phyloP scores from a whole-genome alignment of 108 stramenopile species.

The Pseudonitzschia multistriata region DNA sequence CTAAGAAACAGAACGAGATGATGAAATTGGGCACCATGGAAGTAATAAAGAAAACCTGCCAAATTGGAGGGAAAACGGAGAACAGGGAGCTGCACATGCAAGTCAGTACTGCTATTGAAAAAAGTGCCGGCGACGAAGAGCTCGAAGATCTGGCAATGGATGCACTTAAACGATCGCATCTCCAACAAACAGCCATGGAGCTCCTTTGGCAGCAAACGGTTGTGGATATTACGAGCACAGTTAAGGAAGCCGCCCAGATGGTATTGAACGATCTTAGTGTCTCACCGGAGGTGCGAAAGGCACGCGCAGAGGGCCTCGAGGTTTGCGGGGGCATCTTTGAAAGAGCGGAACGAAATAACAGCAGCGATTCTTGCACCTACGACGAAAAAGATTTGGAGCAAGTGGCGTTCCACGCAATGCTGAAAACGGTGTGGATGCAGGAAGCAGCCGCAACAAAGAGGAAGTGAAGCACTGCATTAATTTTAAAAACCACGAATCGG shows the following conservation, averaged over 20 bases:
- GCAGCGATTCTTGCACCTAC: slow-evolving; percentile 26
- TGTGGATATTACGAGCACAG: slow-evolving; percentile 73
- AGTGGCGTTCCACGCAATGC: slow-evolving; percentile 63
- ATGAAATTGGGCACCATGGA: slow-evolving; percentile 39
- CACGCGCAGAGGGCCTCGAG: slow-evolving; percentile 53
- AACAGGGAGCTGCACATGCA: slow-evolving; percentile 37
- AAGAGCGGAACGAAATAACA: slow-evolving; percentile 5
- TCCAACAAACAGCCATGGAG: slow-evolving; percentile 33
- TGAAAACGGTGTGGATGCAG: slow-evolving; percentile 64
- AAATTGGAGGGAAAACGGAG: slow-evolving; percentile 45
- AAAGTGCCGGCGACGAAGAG: slow-evolving; percentile 34
- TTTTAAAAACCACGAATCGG: too few relatives aligned
- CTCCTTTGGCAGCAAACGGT: slow-evolving; percentile 78
- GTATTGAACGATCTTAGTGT: slow-evolving; percentile 71
- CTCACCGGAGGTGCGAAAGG: slow-evolving; percentile 46
- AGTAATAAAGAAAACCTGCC: slow-evolving; percentile 31
- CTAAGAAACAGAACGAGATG: slow-evolving; percentile 41
- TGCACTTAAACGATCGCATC: slow-evolving; percentile 32
- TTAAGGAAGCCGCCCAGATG: slow-evolving; percentile 73
- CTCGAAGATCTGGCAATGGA: slow-evolving; percentile 46
- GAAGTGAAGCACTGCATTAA: too few relatives aligned
- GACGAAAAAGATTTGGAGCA: slow-evolving; percentile 45
- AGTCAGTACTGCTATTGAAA: slow-evolving; percentile 60
- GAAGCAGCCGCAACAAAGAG: slow-evolving; percentile 24
- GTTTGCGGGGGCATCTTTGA: slow-evolving; percentile 59